These are phyloP conservation scores for Fusarium redolens DNA, from an alignment of 2,329 filamentous ascomycete species.

Conservation along the genomic window DNA sequence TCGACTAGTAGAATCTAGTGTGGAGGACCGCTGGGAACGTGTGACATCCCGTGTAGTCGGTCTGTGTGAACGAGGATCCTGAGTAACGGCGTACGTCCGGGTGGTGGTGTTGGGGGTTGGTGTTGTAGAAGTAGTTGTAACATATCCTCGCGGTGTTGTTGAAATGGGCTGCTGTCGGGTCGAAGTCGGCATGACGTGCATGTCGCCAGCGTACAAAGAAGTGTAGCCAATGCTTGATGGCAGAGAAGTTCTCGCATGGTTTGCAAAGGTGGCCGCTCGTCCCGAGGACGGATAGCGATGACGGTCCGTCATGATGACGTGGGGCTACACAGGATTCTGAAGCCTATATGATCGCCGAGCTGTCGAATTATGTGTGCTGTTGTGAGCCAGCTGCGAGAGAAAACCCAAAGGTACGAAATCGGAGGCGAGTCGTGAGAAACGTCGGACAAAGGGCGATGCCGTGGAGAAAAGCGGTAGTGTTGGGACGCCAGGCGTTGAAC, in stretches of 20 bases:
- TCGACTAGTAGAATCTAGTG: slow-evolving; percentile 60
- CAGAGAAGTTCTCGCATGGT: slow-evolving; percentile 65
- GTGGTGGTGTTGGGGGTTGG: slow-evolving; percentile 57
- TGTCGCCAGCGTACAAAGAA: slow-evolving; percentile 63
- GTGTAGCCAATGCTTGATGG: slow-evolving; percentile 63
- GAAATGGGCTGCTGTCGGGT: slow-evolving; percentile 47
- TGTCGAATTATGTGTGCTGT: slow-evolving; percentile 17
- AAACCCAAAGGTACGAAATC: slow-evolving; percentile 6
- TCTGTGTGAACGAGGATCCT: slow-evolving; percentile 62
- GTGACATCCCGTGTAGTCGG: slow-evolving; percentile 61
- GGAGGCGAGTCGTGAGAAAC: slow-evolving; percentile 24
- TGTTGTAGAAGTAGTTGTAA: slow-evolving; percentile 49
- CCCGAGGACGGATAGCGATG: slow-evolving; percentile 56
- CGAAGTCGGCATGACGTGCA: slow-evolving; percentile 63
- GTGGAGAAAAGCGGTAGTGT: slow-evolving; percentile 27
- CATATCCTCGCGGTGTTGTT: slow-evolving; percentile 49
- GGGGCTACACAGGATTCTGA: slow-evolving; percentile 17
- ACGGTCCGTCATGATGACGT: slow-evolving; percentile 60
- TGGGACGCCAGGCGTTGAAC: slow-evolving; percentile 21
- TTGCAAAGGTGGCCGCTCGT: slow-evolving; percentile 59
- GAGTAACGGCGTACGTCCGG: slow-evolving; percentile 67
- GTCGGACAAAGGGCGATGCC: slow-evolving; percentile 32
- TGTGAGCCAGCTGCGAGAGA: slow-evolving; percentile 6
- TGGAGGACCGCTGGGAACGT: slow-evolving; percentile 61
- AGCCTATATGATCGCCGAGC: slow-evolving; percentile 12